phyloP scores from a whole-genome alignment of 73 alveolate genomes.

The Paramecium pentaurelia region DNA sequence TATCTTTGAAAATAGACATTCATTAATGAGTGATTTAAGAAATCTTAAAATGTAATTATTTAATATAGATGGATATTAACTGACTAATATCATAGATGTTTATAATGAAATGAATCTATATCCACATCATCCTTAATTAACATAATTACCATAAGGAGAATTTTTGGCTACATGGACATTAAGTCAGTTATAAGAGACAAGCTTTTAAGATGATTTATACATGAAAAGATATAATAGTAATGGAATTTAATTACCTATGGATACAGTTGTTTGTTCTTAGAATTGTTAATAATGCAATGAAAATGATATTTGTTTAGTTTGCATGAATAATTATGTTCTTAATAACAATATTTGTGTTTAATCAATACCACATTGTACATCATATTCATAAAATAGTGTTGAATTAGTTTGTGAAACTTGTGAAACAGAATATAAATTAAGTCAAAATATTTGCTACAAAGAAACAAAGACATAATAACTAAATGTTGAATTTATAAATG shows the following conservation, averaged over 20 bases:
- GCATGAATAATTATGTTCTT: background rate
- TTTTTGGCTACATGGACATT: background rate
- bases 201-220: background rate
- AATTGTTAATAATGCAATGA: background rate
- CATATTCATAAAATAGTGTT: background rate
- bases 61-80: background rate
- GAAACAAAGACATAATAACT: background rate
- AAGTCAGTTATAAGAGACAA: background rate
- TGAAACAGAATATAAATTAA: background rate
- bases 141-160: background rate
- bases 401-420: background rate
- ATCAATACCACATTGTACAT: background rate
- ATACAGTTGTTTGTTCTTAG: background rate
- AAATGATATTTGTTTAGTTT: background rate
- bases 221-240: background rate
- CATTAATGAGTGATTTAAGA: background rate
- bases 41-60: background rate
- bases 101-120: background rate
- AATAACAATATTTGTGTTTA: background rate
- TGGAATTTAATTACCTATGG: background rate
- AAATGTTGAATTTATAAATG: background rate
- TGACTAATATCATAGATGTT: background rate
- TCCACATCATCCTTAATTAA: constrained; percentile 17
- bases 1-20: background rate
- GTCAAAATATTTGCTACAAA: background rate